Evolutionary conservation across 2,329 filamentous ascomycete genomes (phyloP), one percentile per base, ranked within the genome.

Genomic region (Periconia digitata): DNA sequence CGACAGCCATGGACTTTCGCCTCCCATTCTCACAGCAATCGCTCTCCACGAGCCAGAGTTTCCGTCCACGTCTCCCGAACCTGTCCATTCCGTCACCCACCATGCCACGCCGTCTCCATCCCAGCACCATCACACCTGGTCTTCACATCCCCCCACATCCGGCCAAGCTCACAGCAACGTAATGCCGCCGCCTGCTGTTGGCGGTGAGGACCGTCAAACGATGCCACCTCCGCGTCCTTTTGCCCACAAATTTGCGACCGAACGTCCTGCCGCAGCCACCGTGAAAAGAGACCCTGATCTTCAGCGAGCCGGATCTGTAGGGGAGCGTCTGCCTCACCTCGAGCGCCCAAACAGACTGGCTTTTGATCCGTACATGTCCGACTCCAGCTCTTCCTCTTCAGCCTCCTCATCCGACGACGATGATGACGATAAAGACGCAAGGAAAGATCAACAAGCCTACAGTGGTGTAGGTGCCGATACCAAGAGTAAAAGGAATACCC

Each of bases 351-450:
- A 58, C 3, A 69, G 65, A 3, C 48, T 70, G 29, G 60, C 53
- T 2, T 70, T 70, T 44, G 62, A 69, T 27, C 64, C 64, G 3
- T 64, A 63, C 36, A 56, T 58, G 3, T 62, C 58, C 38, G 59
- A 59, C 20, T 62, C 56, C 8, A 57, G 54, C 40, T 56, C 63
- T 6, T 66, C 62, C 7, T 32, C 23, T 16, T 34, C 32, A 15
- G 18, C 27, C 16, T 42, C 40, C 6, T 27, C 23, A 6, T 22
- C 17, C 16, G 7, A 8, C 22, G 59, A 62, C 38, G 60, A 68
- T 37, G 64, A 66, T 23, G 49, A 49, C 20, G 17, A 42, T 15
- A 18, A 36, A 18, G 8, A 20, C n/a, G 4, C 13, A 38, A 10
- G 3, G 3, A 2, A 21, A 16, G 40, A 32, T n/a, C n/a, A n/a